These are phyloP conservation scores for Pterulicium gracile DNA, from an alignment of 1,284 basidiomycete genomes.

Conservation along the genomic window DNA sequence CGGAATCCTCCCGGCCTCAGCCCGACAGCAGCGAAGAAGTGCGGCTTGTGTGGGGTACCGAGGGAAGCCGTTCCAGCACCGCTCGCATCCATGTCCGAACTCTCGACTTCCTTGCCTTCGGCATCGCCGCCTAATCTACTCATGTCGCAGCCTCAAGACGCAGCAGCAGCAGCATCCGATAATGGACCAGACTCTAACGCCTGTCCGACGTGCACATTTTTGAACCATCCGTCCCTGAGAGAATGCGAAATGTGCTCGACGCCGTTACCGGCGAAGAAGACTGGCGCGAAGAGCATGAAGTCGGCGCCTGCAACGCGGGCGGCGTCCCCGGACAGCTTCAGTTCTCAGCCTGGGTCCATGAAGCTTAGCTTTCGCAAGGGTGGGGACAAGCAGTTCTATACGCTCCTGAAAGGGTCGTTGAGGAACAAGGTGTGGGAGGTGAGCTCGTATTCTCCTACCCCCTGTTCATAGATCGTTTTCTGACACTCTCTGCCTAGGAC, in stretches of 20 bases:
- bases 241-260: slow-evolving; percentile 87
- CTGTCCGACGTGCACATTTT: slow-evolving; percentile 87
- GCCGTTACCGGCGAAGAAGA: slow-evolving; percentile 29
- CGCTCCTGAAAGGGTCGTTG: slow-evolving; percentile 66
- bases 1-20: slow-evolving; percentile 65
- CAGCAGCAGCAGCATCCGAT: slow-evolving; percentile 8
- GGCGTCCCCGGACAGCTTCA: slow-evolving; percentile 29
- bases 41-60: slow-evolving; percentile 68
- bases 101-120: slow-evolving; percentile 26
- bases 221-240: slow-evolving; percentile 72
- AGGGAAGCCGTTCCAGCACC: slow-evolving; percentile 28
- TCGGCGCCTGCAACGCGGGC: slow-evolving; percentile 54
- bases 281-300: slow-evolving; percentile 24
- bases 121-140: slow-evolving; percentile 19
- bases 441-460: slow-evolving; percentile 11
- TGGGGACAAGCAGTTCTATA: slow-evolving; percentile 81
- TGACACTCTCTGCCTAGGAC: no score
- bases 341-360: slow-evolving; percentile 30
- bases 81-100: slow-evolving; percentile 10
- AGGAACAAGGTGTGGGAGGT: slow-evolving; percentile 80
- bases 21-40: slow-evolving; percentile 50
- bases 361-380: slow-evolving; percentile 87
- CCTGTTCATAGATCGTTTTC: no score
- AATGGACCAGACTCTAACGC: slow-evolving; percentile 25
- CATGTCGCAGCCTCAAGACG: slow-evolving; percentile 14